Conservation (phyloP, 1,284 basidiomycete genomes). For the Cerioporus squamosus region DNA sequence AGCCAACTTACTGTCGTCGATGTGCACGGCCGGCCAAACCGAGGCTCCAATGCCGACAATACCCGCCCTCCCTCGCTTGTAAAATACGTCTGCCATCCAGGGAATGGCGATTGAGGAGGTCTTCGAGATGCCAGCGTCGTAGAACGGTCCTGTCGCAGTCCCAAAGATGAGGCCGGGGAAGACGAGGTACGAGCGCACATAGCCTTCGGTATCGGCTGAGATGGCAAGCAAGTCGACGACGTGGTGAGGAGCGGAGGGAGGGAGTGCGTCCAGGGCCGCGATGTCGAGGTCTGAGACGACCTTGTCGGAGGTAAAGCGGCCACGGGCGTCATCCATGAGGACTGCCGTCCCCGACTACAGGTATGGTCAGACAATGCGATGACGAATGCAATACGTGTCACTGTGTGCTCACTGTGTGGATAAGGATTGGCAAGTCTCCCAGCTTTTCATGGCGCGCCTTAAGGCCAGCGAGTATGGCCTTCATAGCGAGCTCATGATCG, state of each 20-base stretch:
- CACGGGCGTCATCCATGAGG: conserved; percentile 12
- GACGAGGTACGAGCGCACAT: conserved; percentile 15
- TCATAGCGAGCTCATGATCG: not conserved
- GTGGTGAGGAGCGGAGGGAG: no score
- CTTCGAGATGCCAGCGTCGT: conserved; percentile 41
- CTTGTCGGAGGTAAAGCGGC: conserved; percentile 10
- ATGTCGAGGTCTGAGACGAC: conserved; percentile 39
- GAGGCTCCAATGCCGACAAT: no score
- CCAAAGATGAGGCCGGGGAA: conserved; percentile 36
- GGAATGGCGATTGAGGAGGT: conserved; percentile 39
- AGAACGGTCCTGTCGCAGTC: conserved; percentile 35
- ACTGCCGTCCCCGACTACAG: conserved; percentile 40
- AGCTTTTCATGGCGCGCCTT: conserved; percentile 12
- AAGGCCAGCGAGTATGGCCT: conserved; percentile 16
- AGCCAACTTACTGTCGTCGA: conserved; percentile 29
- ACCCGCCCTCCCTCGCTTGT: conserved; percentile 23
- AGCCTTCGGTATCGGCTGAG: conserved; percentile 8
- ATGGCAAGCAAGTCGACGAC: no score
- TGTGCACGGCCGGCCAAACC: conserved; percentile 29
- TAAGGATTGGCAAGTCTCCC: conserved; percentile 35
- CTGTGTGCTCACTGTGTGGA: conserved; percentile 46
- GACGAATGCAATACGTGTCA: not conserved
- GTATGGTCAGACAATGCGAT: not conserved
- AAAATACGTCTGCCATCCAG: conserved; percentile 25
- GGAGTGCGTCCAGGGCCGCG: no score